Conservation (phyloP, 2,329 filamentous ascomycete species). For the Ustulina deusta region DNA sequence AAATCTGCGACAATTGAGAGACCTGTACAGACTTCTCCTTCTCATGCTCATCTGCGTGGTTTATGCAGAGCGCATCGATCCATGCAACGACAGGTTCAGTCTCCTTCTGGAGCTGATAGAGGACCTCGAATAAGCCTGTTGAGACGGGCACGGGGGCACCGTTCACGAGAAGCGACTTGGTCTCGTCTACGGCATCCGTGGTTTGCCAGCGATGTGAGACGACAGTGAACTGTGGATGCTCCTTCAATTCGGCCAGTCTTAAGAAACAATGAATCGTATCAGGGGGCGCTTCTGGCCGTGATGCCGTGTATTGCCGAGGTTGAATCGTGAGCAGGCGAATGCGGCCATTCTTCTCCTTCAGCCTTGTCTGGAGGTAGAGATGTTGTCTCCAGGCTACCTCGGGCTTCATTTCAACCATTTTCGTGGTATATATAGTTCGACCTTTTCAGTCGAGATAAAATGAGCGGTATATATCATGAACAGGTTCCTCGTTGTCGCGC, state of each 20-base stretch:
- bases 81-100: constrained; percentile 39
- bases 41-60: constrained; percentile 39
- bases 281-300: constrained; percentile 32
- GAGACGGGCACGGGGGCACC: constrained; percentile 39
- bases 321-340: constrained; percentile 45
- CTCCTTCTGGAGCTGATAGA: constrained; percentile 37
- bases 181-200: constrained; percentile 32
- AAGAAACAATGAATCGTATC: constrained; percentile 42
- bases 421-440: neutral
- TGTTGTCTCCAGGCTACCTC: constrained; percentile 40
- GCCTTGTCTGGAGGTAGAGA: constrained; percentile 42
- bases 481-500: neutral
- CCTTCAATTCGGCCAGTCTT: constrained; percentile 39
- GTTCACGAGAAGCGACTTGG: constrained; percentile 39
- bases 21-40: constrained; percentile 44
- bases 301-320: constrained; percentile 38
- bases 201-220: constrained; percentile 40
- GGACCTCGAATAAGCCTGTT: constrained; percentile 32
- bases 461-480: neutral
- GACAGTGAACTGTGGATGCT: constrained; percentile 37
- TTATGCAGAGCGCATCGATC: constrained; percentile 47
- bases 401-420: constrained; percentile 19
- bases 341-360: constrained; percentile 42
- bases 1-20: constrained; percentile 40
- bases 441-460: neutral